Evolutionary conservation across 78 protist species (phyloP), one percentile per base, ranked within the genome.

Genomic region (Mastigamoeba balamuthi): DNA sequence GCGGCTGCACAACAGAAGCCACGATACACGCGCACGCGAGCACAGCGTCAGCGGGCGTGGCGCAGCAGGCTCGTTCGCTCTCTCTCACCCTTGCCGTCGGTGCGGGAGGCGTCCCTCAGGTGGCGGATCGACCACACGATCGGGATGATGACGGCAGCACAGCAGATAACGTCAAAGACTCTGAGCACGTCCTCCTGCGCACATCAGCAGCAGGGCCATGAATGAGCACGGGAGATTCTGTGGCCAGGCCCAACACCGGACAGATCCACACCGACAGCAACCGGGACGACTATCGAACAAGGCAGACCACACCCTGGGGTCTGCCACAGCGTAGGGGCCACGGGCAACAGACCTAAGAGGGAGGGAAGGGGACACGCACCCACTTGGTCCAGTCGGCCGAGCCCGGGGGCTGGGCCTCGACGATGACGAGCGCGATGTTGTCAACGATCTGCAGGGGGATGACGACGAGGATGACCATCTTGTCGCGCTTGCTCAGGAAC

Each of bases 101-200:
- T 30, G 5, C 10, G 10, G 6, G 66, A 8, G 17, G 78, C 78
- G 4, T 41, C 43, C 58, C 38, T 36, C 48, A 88, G 77, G 37
- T 80, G 43, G 28, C 39, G n/a, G 52, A 86, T 86, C 65, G 86
- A 75, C 91, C 88, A 82, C 27, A 82, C 71, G n/a, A 89, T 82
- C 9, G 89, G 90, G 1, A 79, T 58, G 27, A 89, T 41, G 29
- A 89, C 75, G 41, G 76, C 74, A n/a, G 71, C 52, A 70, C 86
- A 80, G 81, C 93, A 89, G 37, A 86, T 3, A 29, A 89, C 37
- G 36, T 89, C 93, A 23, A 86, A 8, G 6, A 80, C 0, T 6
- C 64, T 68, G 25, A 86, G 43, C 23, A 82, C 23, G 68, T 81
- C 75, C 23, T 7, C 1, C 78, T 78, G 72, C 1, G 33, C 1